Evolutionary conservation across 2,329 filamentous ascomycete species (phyloP), one percentile per base, ranked within the genome.

Genomic region (Beauveria australis): DNA sequence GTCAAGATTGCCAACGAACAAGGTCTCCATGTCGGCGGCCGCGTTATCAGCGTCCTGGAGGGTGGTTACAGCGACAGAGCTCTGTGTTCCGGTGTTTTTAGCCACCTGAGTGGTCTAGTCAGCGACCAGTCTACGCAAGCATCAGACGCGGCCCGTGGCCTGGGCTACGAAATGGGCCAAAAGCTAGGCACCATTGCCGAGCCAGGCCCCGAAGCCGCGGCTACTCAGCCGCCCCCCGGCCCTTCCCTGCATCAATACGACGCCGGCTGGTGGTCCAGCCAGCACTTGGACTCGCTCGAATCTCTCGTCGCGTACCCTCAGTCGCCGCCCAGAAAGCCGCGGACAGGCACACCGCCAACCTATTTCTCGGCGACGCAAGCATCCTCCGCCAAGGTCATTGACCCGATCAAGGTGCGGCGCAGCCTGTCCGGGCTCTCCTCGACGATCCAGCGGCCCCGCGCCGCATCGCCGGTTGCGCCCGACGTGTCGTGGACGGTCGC

Each of bases 61-160:
- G 94, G 94, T 37, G 94, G 94, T 0, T 99, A 99, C 70, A 97
- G 92, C 70, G 91, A 99, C 73, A 85, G 92, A 62, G 94, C 94
- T 9, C 76, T 99, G 53, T 88, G 84, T 57, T 96, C 91, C 40
- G 94, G 94, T 49, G 87, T 97, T 3, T 76, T 97, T 61, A 96
- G 92, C 71, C 94, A 99, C 73, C 72, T 99, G 19, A 91, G 89
- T 66, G 94, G 93, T 6, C 81, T 99, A 44, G 86, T 85, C 46
- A 84, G 85, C 46, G 78, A 78, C 24, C 82, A 79, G 44, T 72
- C 71, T 28, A 74, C 69, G 60, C 72, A 77, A 37, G 66, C 63
- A 59, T 61, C 48, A 53, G 68, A 65, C 62, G 66, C 52, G 19
- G 30, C 41, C 19, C 41, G 61, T 63, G 80, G 83, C 0, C 74